Evolutionary conservation across 2,329 filamentous ascomycete species (phyloP), one percentile per base, ranked within the genome.

Genomic region (Apiospora rasikravindrae): DNA sequence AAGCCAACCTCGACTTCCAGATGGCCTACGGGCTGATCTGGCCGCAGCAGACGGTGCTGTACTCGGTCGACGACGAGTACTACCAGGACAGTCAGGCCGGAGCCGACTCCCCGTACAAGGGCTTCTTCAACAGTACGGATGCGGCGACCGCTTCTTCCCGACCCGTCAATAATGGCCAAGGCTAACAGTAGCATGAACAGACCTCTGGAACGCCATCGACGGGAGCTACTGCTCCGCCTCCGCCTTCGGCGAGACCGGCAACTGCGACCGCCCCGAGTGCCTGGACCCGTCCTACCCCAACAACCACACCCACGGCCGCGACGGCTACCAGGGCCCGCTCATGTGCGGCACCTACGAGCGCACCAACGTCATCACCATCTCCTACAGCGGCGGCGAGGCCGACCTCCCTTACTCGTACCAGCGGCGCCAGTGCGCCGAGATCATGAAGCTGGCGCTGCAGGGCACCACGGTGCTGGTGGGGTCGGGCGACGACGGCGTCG

Each of bases 361-460:
- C 16, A 79, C 79, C 8, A 78, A 80, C 71, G 80, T 82, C 22
- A 78, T 89, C 73, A 86, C 84, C 49, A 87, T 91, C 74, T 88
- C 86, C 4, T 90, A 90, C 77, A 88, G 88, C 67, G 86, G 86
- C 57, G 83, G 86, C 61, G 89, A 91, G 79, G 80, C 81, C 6
- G 86, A 86, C 29, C 82, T 90, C 26, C 88, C 89, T 0, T 79
- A 83, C 6, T 82, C 80, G 73, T 91, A 91, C 79, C 86, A 89
- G 75, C 81, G 86, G 74, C 82, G 84, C 14, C 85, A 86, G 77
- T 87, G 86, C 78, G 80, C 82, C 70, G 84, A 87, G 78, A 86
- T 87, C 75, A 81, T 89, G 76, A 89, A 89, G 77, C 83, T 89
- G 0, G 86, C 83, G 6, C 81, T 87, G 13, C 84, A 85, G 73